phyloP scores from a whole-genome alignment of 306 rosid genomes.

The Rubus idaeus region DNA sequence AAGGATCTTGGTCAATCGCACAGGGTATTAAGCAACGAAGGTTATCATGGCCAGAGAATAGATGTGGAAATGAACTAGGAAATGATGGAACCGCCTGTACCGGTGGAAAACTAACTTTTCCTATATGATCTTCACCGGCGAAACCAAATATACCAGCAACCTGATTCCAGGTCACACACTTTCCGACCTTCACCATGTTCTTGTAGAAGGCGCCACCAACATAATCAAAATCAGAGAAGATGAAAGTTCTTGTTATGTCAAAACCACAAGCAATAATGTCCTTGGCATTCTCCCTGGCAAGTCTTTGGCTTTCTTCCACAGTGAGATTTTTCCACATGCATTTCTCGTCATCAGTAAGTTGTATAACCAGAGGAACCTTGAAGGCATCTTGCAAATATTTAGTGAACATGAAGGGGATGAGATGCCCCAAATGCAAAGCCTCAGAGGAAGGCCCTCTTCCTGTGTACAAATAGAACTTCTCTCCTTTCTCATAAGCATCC shows the following conservation, averaged over 20 bases:
- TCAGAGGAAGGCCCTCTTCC: conserved; percentile 97
- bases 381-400: conserved; percentile 93
- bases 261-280: conserved; percentile 98
- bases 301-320: conserved; percentile 74
- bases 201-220: conserved; percentile 83
- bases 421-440: conserved; percentile 89
- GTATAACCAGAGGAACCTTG: conserved; percentile 93
- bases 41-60: conserved; percentile 67
- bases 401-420: conserved; percentile 94
- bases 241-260: conserved; percentile 79
- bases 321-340: conserved; percentile 85
- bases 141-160: conserved; percentile 92
- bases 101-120: conserved; percentile 87
- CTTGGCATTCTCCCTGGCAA: conserved; percentile 86
- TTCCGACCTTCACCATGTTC: conserved; percentile 74
- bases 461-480: conserved; percentile 81
- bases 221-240: conserved; percentile 69
- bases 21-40: conserved; percentile 88
- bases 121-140: conserved; percentile 86
- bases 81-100: conserved; percentile 88
- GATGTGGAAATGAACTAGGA: conserved; percentile 95
- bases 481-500: conserved; percentile 72
- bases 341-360: conserved; percentile 94
- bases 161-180: conserved; percentile 84
- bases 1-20: conserved; percentile 73